A percentile compares a stretch with the other conserved stretches of the same genome.
phyloP scores from a whole-genome alignment of 257 asterid species.

The Nicotiana tomentosiformis region DNA sequence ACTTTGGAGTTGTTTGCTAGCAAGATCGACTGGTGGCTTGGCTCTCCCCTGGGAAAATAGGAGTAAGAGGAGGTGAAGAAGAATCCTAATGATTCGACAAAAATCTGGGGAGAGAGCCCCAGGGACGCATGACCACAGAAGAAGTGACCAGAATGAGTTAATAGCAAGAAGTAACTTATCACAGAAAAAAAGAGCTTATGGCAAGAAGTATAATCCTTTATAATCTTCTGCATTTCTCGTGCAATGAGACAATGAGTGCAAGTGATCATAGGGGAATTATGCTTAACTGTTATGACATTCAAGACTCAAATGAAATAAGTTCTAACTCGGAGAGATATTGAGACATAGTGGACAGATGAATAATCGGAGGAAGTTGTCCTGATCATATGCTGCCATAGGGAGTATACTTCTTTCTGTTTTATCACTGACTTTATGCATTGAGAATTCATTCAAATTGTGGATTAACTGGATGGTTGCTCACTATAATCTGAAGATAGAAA shows the following conservation, averaged over 20 bases:
- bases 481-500: not conserved
- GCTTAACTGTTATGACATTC: not conserved
- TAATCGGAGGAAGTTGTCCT: too few species aligned
- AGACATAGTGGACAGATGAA: too few species aligned
- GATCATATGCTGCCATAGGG: too few species aligned
- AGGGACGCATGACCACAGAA: not conserved
- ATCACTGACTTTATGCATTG: not conserved
- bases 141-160: not conserved
- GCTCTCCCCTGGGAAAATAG: not conserved
- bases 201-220: not conserved
- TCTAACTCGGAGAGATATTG: not conserved
- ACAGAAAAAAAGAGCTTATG: not conserved
- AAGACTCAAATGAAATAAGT: not conserved
- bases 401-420: not conserved
- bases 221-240: not conserved
- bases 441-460: not conserved
- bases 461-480: not conserved
- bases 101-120: not conserved
- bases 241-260: not conserved
- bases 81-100: not conserved
- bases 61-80: not conserved
- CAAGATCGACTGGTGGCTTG: not conserved
- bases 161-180: not conserved
- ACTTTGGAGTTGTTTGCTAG: not conserved
- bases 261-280: not conserved